Conservation (phyloP, 352 stramenopile species). For the Phytophthora sojae region DNA sequence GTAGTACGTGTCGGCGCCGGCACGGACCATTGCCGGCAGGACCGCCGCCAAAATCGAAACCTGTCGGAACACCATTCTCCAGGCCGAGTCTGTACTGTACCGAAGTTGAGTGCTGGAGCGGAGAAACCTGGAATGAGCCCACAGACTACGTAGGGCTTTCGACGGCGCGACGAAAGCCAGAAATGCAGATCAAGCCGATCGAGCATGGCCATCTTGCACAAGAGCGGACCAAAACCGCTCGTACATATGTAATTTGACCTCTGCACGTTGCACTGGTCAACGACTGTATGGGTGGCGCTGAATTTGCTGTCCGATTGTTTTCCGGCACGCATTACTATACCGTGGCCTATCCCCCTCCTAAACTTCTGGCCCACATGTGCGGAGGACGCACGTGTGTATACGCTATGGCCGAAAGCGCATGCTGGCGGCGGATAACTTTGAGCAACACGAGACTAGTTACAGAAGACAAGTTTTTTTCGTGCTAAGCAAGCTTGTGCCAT, state of each 20-base stretch:
- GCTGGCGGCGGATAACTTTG: neutral
- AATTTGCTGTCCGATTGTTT: constrained; percentile 7
- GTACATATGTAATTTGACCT: constrained; percentile 1
- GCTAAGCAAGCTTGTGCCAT: neutral
- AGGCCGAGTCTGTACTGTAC: neutral
- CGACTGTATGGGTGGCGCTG: neutral
- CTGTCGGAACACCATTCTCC: constrained; percentile 25
- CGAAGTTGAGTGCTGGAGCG: constrained; percentile 18
- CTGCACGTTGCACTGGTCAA: constrained; percentile 4
- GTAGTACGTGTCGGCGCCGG: constrained; percentile 38
- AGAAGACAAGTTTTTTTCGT: neutral
- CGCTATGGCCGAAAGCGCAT: neutral
- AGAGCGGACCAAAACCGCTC: constrained; percentile 7
- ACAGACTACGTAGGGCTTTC: constrained; percentile 10
- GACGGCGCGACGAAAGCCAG: constrained; percentile 23
- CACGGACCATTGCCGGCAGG: constrained; percentile 24
- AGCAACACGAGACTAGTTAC: neutral
- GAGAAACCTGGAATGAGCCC: constrained; percentile 26
- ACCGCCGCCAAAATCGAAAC: constrained; percentile 16
- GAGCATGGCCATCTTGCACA: constrained; percentile 28
- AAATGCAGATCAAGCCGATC: constrained; percentile 33
- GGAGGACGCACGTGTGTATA: neutral
- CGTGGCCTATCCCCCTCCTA: constrained; percentile 3
- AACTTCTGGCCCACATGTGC: constrained; percentile 3
- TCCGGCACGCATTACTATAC: constrained; percentile 3